Conservation (phyloP, 805 yeast genomes). For the Phaffomyces antillensis region DNA sequence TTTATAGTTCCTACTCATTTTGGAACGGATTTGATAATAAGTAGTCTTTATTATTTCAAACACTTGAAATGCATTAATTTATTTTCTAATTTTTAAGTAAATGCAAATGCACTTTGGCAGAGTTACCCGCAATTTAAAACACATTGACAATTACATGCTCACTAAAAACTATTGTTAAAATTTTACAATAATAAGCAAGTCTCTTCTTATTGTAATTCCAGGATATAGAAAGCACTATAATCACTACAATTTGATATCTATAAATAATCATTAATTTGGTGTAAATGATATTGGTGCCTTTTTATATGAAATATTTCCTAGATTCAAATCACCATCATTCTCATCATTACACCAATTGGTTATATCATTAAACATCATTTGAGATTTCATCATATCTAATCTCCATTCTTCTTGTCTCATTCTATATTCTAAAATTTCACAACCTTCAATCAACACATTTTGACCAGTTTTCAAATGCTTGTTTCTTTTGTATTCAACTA, state of each 20-base stretch:
- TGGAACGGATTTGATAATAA: background rate
- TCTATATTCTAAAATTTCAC: constrained; percentile 57
- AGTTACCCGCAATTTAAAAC: background rate
- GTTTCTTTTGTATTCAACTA: constrained; percentile 55
- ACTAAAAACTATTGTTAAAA: too few relatives aligned
- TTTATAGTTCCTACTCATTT: constrained; percentile 4
- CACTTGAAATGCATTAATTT: background rate
- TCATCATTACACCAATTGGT: constrained; percentile 51
- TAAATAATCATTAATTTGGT: background rate
- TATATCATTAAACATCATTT: constrained; percentile 54
- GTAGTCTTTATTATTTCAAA: too few relatives aligned
- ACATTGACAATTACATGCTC: background rate
- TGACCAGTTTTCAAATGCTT: constrained; percentile 26
- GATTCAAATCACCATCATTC: constrained; percentile 30
- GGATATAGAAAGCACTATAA: too few relatives aligned
- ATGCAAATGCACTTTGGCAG: background rate
- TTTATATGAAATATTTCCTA: background rate
- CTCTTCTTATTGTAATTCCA: too few relatives aligned
- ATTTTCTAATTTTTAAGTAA: background rate
- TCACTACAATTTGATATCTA: background rate
- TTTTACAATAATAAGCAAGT: too few relatives aligned
- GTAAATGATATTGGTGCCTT: background rate
- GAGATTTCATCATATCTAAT: constrained; percentile 50
- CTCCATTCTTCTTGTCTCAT: constrained; percentile 54
- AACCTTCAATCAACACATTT: constrained; percentile 62